A percentile compares a stretch with the other conserved stretches of the same genome.
Evolutionary conservation across 768 basidiomycete genomes (phyloP).

Genomic region (Boletus eberwhitei): DNA sequence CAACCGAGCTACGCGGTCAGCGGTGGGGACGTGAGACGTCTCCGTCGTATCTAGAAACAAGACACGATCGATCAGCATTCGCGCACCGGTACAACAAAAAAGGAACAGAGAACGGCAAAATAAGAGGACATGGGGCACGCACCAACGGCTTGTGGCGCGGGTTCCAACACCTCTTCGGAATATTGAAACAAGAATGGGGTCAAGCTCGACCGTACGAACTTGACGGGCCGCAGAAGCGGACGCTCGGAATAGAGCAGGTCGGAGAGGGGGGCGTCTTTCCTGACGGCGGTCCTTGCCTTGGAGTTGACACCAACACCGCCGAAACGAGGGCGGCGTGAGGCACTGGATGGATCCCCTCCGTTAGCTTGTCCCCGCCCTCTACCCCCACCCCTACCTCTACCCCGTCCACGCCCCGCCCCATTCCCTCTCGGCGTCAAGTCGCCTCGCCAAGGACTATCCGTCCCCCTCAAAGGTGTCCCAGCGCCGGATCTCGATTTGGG

Average conservation of each 20-base stretch:
- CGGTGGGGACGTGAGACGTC: slow-evolving; percentile 62
- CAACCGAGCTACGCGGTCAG: slow-evolving; percentile 59
- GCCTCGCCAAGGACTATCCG: slow-evolving; percentile 11
- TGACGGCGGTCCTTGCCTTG: not conserved
- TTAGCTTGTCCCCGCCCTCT: not conserved
- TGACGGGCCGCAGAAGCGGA: slow-evolving; percentile 62
- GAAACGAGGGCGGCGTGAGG: slow-evolving; percentile 1
- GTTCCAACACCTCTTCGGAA: slow-evolving; percentile 60
- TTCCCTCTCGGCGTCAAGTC: slow-evolving; percentile 8
- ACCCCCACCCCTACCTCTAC: slow-evolving; percentile 24
- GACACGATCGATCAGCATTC: slow-evolving; percentile 1
- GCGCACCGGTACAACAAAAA: not conserved
- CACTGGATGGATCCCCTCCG: not conserved
- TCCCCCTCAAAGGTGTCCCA: slow-evolving; percentile 15
- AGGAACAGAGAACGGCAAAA: not conserved
- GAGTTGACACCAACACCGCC: slow-evolving; percentile 4
- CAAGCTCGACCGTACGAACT: slow-evolving; percentile 60
- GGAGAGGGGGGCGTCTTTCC: slow-evolving; percentile 49
- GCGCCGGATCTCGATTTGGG: slow-evolving; percentile 10
- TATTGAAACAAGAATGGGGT: slow-evolving; percentile 49
- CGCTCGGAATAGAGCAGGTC: slow-evolving; percentile 53
- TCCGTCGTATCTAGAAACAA: slow-evolving; percentile 36
- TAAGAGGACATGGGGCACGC: not conserved
- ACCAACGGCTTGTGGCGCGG: slow-evolving; percentile 53
- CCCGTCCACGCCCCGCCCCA: slow-evolving; percentile 20